These are phyloP conservation scores for Sordariomycetes sp. DNA, from an alignment of 2,329 filamentous ascomycete genomes.

Conservation along the genomic window DNA sequence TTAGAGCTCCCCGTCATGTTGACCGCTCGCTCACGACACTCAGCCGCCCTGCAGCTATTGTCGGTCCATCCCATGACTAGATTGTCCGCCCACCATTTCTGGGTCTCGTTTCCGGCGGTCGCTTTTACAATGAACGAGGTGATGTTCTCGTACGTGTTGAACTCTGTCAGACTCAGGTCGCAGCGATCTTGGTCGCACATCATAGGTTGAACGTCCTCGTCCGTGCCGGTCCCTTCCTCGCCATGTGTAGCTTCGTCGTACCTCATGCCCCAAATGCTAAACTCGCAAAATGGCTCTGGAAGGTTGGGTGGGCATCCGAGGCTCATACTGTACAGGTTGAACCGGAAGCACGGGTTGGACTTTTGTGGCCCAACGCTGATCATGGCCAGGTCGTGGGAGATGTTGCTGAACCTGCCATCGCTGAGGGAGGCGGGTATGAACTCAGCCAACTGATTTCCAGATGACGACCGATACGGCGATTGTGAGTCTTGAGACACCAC, in stretches of 20 bases:
- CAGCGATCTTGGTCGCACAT: not conserved
- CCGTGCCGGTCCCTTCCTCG: not conserved
- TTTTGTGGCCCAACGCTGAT: slow-evolving; percentile 12
- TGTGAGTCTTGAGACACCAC: slow-evolving; percentile 15
- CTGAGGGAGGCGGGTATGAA: slow-evolving; percentile 16
- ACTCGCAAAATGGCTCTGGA: slow-evolving; percentile 18
- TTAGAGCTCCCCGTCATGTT: not conserved
- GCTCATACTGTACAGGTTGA: slow-evolving; percentile 23
- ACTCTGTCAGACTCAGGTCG: not conserved
- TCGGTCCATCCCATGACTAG: not conserved
- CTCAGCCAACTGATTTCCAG: slow-evolving; percentile 16
- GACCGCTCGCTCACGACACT: not conserved
- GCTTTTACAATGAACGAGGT: not conserved
- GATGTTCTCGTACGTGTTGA: not conserved
- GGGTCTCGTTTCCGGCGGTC: not conserved
- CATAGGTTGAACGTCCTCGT: not conserved
- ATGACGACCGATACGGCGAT: slow-evolving; percentile 16
- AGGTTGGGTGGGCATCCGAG: slow-evolving; percentile 25
- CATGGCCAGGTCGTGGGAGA: slow-evolving; percentile 10
- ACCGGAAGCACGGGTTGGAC: slow-evolving; percentile 18
- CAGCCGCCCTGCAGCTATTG: not conserved
- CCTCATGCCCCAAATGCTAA: slow-evolving; percentile 23
- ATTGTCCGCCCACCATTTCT: not conserved
- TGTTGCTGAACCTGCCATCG: slow-evolving; percentile 10
- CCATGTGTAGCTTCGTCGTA: slow-evolving; percentile 4